Percentiles rank a stretch among this genome's conserved stretches.
phyloP scores from a whole-genome alignment of 768 basidiomycete species.

The Fomitopsis serialis region DNA sequence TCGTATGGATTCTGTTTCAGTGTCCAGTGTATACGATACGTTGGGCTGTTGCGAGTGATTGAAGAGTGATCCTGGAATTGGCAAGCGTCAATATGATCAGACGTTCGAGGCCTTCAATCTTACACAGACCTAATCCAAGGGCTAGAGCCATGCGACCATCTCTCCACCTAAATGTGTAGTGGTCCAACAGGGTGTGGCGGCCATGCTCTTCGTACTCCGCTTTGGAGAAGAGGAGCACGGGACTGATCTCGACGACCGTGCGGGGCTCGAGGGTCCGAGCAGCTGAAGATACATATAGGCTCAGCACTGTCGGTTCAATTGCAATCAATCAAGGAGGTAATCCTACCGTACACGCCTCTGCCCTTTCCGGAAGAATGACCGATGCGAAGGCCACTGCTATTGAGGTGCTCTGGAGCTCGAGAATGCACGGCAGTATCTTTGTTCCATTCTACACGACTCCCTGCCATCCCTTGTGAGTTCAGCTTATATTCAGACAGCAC shows the following conservation, averaged over 20 bases:
- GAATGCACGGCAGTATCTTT: no score
- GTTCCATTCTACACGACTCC: no score
- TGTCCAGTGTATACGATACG: constrained; percentile 57
- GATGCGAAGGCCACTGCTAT: constrained; percentile 45
- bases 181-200: constrained; percentile 59
- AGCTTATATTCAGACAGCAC: no score
- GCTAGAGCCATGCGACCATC: constrained; percentile 75
- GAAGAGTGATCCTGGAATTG: constrained; percentile 64
- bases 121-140: constrained; percentile 60
- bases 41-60: constrained; percentile 73
- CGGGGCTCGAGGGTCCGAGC: constrained; percentile 47
- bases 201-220: constrained; percentile 68
- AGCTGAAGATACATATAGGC: constrained; percentile 28
- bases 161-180: constrained; percentile 74
- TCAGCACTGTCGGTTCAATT: not conserved
- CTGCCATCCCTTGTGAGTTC: no score
- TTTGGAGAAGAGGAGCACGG: constrained; percentile 70
- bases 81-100: not conserved
- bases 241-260: constrained; percentile 78
- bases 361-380: constrained; percentile 43
- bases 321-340: not conserved
- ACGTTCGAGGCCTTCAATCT: not conserved
- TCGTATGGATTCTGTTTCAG: constrained; percentile 49
- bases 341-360: constrained; percentile 57
- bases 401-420: constrained; percentile 28